Percentiles rank a stretch among this genome's conserved stretches.
Conservation (phyloP, 2,329 filamentous ascomycete genomes). For the Gaeumannomyces tritici region DNA sequence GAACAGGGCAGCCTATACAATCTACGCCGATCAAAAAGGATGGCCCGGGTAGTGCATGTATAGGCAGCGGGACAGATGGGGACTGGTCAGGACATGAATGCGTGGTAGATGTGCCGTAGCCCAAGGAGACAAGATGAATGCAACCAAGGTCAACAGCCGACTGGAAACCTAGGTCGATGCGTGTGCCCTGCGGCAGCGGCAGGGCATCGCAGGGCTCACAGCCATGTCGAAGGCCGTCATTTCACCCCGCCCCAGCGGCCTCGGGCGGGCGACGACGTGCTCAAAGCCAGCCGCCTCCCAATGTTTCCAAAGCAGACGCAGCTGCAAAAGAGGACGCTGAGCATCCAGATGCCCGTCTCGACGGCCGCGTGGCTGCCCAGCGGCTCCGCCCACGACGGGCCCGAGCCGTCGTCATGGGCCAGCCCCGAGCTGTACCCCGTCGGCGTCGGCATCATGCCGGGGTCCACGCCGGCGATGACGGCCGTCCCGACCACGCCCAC, state of each 20-base stretch:
- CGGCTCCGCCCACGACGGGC: not conserved
- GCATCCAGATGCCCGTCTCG: slow-evolving; percentile 76
- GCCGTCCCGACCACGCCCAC: slow-evolving; percentile 68
- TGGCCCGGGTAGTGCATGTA: not conserved
- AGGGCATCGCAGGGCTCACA: not conserved
- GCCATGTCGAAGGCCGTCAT: slow-evolving; percentile 6
- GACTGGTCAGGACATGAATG: not conserved
- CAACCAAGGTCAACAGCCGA: not conserved
- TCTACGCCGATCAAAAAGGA: not conserved
- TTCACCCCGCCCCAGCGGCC: slow-evolving; percentile 36
- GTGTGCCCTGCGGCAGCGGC: not conserved
- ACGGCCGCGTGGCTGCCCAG: slow-evolving; percentile 44
- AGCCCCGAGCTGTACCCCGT: slow-evolving; percentile 18
- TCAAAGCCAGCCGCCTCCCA: slow-evolving; percentile 65
- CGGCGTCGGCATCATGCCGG: slow-evolving; percentile 66
- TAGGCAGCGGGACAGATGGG: not conserved
- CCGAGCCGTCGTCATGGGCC: not conserved
- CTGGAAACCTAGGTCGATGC: not conserved
- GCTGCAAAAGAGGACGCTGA: slow-evolving; percentile 90
- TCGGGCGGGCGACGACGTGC: slow-evolving; percentile 27
- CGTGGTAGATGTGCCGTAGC: not conserved
- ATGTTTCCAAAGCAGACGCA: slow-evolving; percentile 96
- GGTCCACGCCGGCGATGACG: slow-evolving; percentile 64
- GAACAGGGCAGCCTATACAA: not conserved
- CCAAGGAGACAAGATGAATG: not conserved